Evolutionary conservation across 306 rosid genomes (phyloP).

Genomic region (Cajanus cajan): DNA sequence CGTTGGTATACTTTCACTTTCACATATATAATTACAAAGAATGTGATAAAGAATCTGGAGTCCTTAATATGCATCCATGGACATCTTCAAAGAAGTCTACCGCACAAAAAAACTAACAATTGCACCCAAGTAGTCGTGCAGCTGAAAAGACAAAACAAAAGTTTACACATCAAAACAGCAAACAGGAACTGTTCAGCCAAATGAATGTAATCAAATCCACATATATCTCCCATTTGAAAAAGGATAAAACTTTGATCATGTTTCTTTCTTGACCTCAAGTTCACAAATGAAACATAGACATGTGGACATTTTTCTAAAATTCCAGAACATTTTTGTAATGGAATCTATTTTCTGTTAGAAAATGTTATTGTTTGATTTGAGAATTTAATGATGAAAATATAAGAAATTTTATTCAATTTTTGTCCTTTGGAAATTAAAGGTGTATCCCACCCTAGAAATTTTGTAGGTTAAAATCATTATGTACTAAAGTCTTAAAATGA

Average conservation of each 20-base stretch:
- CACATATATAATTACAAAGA: conserved; percentile 32
- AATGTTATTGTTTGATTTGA: neutral
- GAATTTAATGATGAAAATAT: neutral
- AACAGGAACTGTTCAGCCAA: conserved; percentile 24
- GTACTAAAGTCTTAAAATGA: neutral
- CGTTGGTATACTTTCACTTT: neutral
- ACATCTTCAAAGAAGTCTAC: conserved; percentile 35
- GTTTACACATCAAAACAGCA: conserved; percentile 11
- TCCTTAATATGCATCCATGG: conserved; percentile 12
- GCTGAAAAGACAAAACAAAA: conserved; percentile 49
- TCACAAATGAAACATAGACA: neutral
- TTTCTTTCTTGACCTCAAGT: neutral
- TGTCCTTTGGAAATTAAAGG: neutral
- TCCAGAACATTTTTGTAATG: neutral
- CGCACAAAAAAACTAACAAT: conserved; percentile 53
- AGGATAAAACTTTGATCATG: neutral
- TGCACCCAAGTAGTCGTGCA: conserved; percentile 59
- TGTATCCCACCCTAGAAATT: neutral
- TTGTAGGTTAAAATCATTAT: neutral
- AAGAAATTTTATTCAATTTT: neutral
- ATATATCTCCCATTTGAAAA: neutral
- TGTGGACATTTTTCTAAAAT: neutral
- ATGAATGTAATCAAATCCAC: conserved; percentile 21
- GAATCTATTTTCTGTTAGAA: neutral
- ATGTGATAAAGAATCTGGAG: conserved; percentile 43